These are phyloP conservation scores for Physaria fendleri DNA, from an alignment of 345 rosid species.

Conservation along the genomic window DNA sequence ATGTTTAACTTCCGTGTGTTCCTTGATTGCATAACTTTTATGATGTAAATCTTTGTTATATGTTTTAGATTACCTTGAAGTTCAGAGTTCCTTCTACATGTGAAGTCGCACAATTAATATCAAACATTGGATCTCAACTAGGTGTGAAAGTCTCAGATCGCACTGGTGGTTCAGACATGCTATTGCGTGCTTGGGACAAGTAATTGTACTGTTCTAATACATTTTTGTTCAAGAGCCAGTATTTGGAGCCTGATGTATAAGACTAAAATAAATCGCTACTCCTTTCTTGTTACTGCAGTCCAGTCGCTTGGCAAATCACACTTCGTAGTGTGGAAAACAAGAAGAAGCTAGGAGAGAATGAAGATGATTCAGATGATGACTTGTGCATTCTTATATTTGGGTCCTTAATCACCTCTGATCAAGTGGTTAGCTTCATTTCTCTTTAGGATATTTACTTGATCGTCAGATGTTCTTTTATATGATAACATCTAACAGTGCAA, in stretches of 20 bases:
- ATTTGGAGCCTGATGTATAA: neutral
- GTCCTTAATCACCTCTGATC: conserved; percentile 69
- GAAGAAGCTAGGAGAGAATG: conserved; percentile 33
- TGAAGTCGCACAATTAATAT: conserved; percentile 71
- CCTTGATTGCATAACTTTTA: neutral
- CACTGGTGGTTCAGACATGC: conserved; percentile 75
- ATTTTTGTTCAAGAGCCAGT: neutral
- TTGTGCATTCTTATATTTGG: conserved; percentile 72
- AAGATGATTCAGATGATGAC: conserved; percentile 41
- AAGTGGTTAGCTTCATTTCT: conserved; percentile 44
- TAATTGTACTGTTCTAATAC: conserved; percentile 8
- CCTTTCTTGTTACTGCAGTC: conserved; percentile 42
- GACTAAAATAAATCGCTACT: neutral
- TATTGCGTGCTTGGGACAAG: conserved; percentile 93
- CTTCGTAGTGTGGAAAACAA: conserved; percentile 47
- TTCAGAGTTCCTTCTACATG: conserved; percentile 73
- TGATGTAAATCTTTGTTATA: neutral
- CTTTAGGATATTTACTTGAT: neutral
- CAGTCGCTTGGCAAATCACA: conserved; percentile 87
- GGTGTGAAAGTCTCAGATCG: conserved; percentile 66
- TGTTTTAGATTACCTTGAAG: conserved; percentile 60
- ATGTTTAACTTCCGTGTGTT: neutral
- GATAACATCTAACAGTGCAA: neutral
- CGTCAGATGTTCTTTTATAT: neutral
- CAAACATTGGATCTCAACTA: conserved; percentile 67